Base-by-base conservation (phyloP, 1,284 basidiomycete genomes). In the Trichosporon sp. region DNA sequence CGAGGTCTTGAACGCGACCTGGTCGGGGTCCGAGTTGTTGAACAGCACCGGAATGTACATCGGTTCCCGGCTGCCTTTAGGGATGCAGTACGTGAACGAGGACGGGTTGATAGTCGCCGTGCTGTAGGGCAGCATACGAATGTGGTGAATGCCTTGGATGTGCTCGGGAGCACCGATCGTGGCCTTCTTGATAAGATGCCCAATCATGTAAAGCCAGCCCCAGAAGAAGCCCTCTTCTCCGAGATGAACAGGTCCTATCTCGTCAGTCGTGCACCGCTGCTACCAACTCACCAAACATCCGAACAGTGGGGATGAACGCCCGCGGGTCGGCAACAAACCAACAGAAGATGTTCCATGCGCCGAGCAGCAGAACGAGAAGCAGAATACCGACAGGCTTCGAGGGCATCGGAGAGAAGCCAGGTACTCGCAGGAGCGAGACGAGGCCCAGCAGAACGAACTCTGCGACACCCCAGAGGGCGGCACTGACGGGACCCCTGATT, bases 1-100 rank as follows among this genome's bases (percentile, higher is more conserved):
- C 3, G 89, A 88, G 42, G 95, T 81, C 15, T 89, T 89, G 80
- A 95, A 98, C 68, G 87, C 87, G 42, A 98, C 84, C 68, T 87
- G 85, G 13, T 87, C 86, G 0, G 93, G 89, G n/a, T 86, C 86
- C 2, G 95, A 95, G 83, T 97, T 96, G 86, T 97, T 98, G 80
- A 98, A 88, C 31, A 97, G 85, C 34, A 83, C 73, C 11, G 82
- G 81, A 60, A 83, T 77, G 68, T 78, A 78, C 0, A 83, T 75
- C 9, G 79, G 76, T 42, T 79, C 73, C 13, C 67, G 64, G 8
- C 71, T 69, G 58, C 77, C 77, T 1, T 78, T 77, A 3, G 80
- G 78, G 4, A 83, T 75, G 68, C 82, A 83, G 70, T 81, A 83
- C 0, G 79, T 76, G 32, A 83, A 73, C 0, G 78, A 79, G 51